Conservation (phyloP, 129 eudicot genomes). For the Calendula officinalis region DNA sequence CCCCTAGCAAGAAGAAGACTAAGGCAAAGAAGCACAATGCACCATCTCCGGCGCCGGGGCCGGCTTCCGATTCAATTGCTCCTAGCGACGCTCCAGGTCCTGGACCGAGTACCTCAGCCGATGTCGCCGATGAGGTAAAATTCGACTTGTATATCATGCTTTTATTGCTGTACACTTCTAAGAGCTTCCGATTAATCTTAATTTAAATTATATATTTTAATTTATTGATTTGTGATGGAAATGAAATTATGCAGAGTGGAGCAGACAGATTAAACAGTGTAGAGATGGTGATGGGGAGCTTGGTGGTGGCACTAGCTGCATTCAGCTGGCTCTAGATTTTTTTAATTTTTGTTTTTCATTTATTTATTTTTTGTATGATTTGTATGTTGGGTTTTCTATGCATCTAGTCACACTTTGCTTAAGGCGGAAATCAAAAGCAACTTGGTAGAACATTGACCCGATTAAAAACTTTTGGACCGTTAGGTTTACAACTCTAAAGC, state of each 20-base stretch:
- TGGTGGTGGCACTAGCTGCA: constrained; percentile 65
- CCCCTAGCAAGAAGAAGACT: constrained; percentile 51
- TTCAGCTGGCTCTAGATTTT: constrained; percentile 47
- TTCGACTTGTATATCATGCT: not conserved
- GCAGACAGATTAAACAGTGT: constrained; percentile 56
- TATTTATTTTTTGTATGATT: constrained; percentile 22
- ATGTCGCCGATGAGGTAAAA: constrained; percentile 51
- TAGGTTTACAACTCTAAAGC: too few species aligned
- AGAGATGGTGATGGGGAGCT: constrained; percentile 53
- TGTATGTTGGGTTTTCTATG: too few species aligned
- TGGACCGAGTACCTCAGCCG: constrained; percentile 32
- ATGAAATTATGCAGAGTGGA: constrained; percentile 64
- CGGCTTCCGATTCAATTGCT: constrained; percentile 32
- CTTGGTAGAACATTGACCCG: too few species aligned
- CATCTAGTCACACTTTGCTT: too few species aligned
- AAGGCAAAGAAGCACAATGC: constrained; percentile 36
- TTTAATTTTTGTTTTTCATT: not conserved
- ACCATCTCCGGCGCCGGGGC: constrained; percentile 44
- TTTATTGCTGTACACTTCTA: constrained; percentile 6
- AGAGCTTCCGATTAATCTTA: too few species aligned
- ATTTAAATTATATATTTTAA: not conserved
- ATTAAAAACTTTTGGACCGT: too few species aligned
- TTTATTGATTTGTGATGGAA: not conserved
- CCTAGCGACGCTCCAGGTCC: constrained; percentile 52
- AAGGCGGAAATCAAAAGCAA: too few species aligned